Conservation (phyloP, 1,284 basidiomycete species). For the Leccinum pallidistipes region DNA sequence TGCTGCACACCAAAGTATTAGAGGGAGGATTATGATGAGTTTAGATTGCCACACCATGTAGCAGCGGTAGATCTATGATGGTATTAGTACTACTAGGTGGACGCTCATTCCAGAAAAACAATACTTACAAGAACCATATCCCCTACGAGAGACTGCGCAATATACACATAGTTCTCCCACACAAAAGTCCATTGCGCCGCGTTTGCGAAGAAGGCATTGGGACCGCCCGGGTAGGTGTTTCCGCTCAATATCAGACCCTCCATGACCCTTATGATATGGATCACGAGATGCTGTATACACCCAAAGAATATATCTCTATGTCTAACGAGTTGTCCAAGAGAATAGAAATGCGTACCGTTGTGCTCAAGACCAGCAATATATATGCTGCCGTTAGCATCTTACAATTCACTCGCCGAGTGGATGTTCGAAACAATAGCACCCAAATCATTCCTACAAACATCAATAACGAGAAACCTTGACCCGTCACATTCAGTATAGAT, state of each 20-base stretch:
- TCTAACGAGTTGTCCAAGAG: neutral
- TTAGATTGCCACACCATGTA: neutral
- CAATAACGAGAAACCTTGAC: constrained; percentile 21
- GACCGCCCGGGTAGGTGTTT: neutral
- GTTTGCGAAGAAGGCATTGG: neutral
- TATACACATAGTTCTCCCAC: neutral
- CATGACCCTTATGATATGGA: constrained; percentile 1
- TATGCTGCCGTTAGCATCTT: constrained; percentile 17
- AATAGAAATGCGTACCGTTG: constrained; percentile 8
- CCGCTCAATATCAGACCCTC: neutral
- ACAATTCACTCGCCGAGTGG: constrained; percentile 6
- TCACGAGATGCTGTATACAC: constrained; percentile 1
- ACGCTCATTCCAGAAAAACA: neutral
- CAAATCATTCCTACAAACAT: constrained; percentile 20
- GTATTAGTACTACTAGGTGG: neutral
- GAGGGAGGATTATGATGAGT: neutral
- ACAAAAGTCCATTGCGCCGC: constrained; percentile 1
- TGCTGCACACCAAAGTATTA: neutral
- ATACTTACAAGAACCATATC: neutral
- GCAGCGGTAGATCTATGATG: neutral
- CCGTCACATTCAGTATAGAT: neutral
- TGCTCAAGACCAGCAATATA: constrained; percentile 20
- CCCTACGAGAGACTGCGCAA: neutral
- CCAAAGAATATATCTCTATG: neutral
- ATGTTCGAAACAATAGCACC: constrained; percentile 5